phyloP scores from a whole-genome alignment of 495 filamentous ascomycete genomes.

The Cetradonia linearis region DNA sequence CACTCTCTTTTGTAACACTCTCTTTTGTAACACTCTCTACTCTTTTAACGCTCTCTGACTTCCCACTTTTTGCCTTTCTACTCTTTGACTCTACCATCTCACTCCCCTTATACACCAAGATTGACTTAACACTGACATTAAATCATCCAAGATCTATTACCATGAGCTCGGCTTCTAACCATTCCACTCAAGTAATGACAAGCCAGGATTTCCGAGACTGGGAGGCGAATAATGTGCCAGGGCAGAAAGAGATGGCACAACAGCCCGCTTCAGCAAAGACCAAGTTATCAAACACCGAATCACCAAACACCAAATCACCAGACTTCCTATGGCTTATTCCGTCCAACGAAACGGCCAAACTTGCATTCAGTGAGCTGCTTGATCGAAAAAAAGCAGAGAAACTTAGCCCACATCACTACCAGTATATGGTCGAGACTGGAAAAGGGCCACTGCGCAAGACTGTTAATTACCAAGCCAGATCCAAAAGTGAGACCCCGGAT shows the following conservation, averaged over 20 bases:
- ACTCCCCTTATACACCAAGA: background rate
- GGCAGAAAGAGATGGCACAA: background rate
- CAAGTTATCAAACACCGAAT: too few relatives aligned
- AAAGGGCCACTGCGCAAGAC: background rate
- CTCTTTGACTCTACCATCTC: background rate
- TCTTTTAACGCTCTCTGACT: background rate
- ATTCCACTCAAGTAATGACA: background rate
- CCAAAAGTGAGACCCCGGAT: background rate
- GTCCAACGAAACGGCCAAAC: background rate
- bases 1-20: background rate
- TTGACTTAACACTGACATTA: background rate
- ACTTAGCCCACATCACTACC: background rate
- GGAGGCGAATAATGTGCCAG: background rate
- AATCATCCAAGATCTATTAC: background rate
- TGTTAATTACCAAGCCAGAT: background rate
- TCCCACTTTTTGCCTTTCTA: background rate
- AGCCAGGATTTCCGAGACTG: background rate
- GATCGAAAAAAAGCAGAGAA: background rate
- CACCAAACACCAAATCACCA: background rate
- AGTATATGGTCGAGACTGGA: background rate
- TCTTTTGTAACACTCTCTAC: background rate
- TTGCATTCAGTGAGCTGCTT: background rate
- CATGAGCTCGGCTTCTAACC: background rate
- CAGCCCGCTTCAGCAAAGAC: background rate
- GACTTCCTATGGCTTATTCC: background rate